Base-by-base conservation (phyloP, 208 protist species). In the Leishmania aethiopica region DNA sequence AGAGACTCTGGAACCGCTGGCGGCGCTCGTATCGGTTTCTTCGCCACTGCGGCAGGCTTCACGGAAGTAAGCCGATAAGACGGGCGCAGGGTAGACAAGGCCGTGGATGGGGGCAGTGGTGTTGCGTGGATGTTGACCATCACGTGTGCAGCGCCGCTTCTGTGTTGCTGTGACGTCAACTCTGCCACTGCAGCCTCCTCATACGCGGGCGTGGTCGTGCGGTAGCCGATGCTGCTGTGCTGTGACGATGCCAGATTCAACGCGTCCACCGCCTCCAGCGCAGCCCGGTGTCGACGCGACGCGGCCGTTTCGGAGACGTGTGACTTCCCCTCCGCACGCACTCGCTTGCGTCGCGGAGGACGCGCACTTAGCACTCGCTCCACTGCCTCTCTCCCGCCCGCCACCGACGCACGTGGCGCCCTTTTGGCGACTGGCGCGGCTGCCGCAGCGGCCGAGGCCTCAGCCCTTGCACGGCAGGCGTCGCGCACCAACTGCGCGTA, bases 401-500 rank as follows among this genome's bases (percentile, higher is more conserved):
- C 64, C 42, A 10, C 77, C 25, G 49, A 13, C 53, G 25, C 3
- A 45, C 64, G 77, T 28, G 4, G 45, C 17, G 47, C 17, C 0
- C 15, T 70, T 45, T 37, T 40, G 32, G 70, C 55, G 45, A 32
- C 57, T 62, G 2, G 7, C 57, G 35, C 66, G 40, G 59, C 11
- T 19, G 40, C 53, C n/a, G 32, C 49, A 17, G 73, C 80, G 35
- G 62, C 75, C 15, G 81, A 64, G 11, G 62, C 80, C 4, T 62
- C 67, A 5, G 74, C 81, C 15, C 71, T 71, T 10, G 82, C 82
- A 28, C 77, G 70, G 37, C 82, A 85, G 49, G 71, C 82, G 40
- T 85, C 82, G 3, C 77, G 75, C 47, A 85, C 77, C 19, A 85
- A 28, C 45, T 85, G 82, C 35, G 82, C 82, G 62, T 85, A 73